Base-by-base conservation (phyloP, 108 stramenopile genomes). In the Mayamaea pseudoterrestris region DNA sequence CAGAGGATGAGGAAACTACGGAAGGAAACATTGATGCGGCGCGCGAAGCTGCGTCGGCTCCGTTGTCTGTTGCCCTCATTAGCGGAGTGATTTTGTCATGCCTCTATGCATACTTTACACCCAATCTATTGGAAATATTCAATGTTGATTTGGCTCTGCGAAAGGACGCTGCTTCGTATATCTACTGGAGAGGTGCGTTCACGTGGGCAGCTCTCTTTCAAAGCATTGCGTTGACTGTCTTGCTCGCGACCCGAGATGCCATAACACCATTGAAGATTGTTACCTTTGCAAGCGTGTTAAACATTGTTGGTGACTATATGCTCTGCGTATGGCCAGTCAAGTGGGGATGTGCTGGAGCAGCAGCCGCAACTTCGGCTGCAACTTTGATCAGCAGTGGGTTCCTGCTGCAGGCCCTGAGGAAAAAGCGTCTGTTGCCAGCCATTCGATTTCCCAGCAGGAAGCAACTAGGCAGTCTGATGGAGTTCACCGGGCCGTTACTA, bases 261-360 rank as follows among this genome's bases (percentile, higher is more conserved):
- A 62, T 79, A 22, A 86, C 84, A 6, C 84, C 84, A 13, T 43
- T 86, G 42, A 81, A 74, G 58, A 86, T 86, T 50, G 65, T 86
- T 35, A 41, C 50, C 7, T 51, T 64, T 12, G 77, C 77, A 13
- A 77, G 80, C 7, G 43, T 65, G 3, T 27, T 79, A 7, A 86
- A 86, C 57, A 44, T 86, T 3, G 41, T 79, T n/a, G 84, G 77
- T 27, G 84, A 86, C 47, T 53, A 47, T 14, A 43, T 76, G 30
- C 47, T 79, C 17, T 86, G 84, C 52, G 71, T 63, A 7, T 78
- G 73, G 73, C 83, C 83, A 2, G 44, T 86, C 35, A 58, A 47
- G 42, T 57, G 39, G 71, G 84, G 84, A 23, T 65, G 63, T 30
- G 68, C 74, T 21, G 78, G 84, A 22, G 84, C 84, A 13, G 84